phyloP scores from a whole-genome alignment of 2,329 filamentous ascomycete genomes.

The Botrytis hyacinthi region DNA sequence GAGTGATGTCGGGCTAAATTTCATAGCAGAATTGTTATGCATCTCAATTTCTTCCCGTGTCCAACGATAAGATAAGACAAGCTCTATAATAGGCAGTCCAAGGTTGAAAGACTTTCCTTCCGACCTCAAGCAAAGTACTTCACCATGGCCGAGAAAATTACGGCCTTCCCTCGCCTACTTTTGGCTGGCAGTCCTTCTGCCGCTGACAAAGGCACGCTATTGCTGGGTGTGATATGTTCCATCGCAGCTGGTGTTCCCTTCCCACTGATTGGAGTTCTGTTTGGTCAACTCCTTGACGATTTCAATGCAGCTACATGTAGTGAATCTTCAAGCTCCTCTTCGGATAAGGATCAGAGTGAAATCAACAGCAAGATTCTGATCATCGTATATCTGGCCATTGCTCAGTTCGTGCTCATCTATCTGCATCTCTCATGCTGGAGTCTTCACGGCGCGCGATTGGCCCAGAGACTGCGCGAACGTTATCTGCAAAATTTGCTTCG shows the following conservation, averaged over 20 bases:
- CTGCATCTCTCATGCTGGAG: constrained; percentile 60
- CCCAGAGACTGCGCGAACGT: constrained; percentile 51
- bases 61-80: not conserved
- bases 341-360: constrained; percentile 10
- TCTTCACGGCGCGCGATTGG: constrained; percentile 53
- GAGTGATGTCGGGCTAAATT: constrained; percentile 1
- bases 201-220: constrained; percentile 38
- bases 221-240: constrained; percentile 38
- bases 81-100: constrained; percentile 10
- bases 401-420: constrained; percentile 63
- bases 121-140: not conserved
- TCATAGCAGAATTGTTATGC: not conserved
- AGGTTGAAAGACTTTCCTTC: not conserved
- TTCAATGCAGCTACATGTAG: constrained; percentile 53
- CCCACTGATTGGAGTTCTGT: constrained; percentile 61
- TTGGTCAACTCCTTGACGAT: constrained; percentile 62
- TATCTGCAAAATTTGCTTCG: constrained; percentile 51
- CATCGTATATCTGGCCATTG: constrained; percentile 63
- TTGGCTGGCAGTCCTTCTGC: constrained; percentile 24
- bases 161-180: constrained; percentile 25
- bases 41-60: not conserved
- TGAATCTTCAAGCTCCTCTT: constrained; percentile 13
- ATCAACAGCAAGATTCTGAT: constrained; percentile 51
- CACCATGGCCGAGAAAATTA: constrained; percentile 21
- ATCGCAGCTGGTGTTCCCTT: constrained; percentile 60